phyloP scores from a whole-genome alignment of 139 green algal genomes.

The Deuterostichococcus epilithicus region DNA sequence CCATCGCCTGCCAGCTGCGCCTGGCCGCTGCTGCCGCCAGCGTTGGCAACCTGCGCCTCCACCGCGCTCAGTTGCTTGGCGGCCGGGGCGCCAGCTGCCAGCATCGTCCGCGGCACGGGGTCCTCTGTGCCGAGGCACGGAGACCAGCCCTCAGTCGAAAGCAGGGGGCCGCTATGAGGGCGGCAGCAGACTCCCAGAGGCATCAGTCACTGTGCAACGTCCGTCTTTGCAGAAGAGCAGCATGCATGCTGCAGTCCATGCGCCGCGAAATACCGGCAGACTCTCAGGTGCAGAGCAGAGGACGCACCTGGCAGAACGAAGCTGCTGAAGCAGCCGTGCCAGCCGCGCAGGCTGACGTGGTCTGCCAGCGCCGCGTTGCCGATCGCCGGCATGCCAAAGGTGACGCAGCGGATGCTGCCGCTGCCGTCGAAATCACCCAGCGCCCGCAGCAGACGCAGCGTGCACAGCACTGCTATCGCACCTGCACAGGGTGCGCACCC shows the following conservation, averaged over 20 bases:
- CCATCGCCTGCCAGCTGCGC: too few species aligned
- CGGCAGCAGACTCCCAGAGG: too few species aligned
- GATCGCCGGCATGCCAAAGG: neutral
- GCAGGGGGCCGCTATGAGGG: too few species aligned
- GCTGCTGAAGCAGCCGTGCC: neutral
- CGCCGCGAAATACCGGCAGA: too few species aligned
- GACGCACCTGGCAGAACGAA: constrained; percentile 1
- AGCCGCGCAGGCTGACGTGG: neutral
- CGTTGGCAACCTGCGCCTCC: neutral
- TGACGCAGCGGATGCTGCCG: neutral
- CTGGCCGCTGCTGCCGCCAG: neutral
- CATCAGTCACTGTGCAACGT: too few species aligned
- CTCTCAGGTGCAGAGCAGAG: too few species aligned
- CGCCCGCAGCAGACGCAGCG: neutral
- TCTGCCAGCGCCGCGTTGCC: neutral
- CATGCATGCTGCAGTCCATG: too few species aligned
- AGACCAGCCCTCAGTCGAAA: too few species aligned
- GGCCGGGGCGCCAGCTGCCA: neutral
- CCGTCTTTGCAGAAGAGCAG: too few species aligned
- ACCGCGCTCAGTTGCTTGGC: neutral
- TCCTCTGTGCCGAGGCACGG: neutral
- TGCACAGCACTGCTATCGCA: neutral
- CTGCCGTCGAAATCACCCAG: neutral
- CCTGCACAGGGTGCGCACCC: too few species aligned
- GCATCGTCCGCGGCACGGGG: neutral